Base-by-base conservation (phyloP, 83 land plant species). In the Thuja plicata region DNA sequence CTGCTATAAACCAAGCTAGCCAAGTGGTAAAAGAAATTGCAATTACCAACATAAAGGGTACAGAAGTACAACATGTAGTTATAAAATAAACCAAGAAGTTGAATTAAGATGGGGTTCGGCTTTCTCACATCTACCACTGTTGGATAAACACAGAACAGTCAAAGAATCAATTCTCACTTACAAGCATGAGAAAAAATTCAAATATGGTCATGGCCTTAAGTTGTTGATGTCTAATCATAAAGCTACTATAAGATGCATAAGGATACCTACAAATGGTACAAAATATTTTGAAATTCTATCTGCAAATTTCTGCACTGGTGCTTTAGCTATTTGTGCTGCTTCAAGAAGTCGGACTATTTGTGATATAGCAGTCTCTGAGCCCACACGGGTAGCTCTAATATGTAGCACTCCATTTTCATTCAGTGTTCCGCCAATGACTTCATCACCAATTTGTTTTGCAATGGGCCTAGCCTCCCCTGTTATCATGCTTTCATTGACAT, bases 1-100 rank as follows among this genome's bases (percentile, higher is more conserved):
- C 99, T 21, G 94, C 94, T 48, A 92, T 87, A 87, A 92, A 97
- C 99, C 99, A 97, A 40, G 92, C 93, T 52, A 96, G 87, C 98
- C 98, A 96, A 32, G 98, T 97, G n/a, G 84, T 43, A 37, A 97
- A 45, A 5, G 99, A 88, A 38, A 89, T 89, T 24, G 89, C 45
- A 74, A 96, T 95, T 46, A 97, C 99, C 99, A 40, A 85, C 62
- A 60, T 60, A 91, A 17, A 89, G 54, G 62, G 55, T 19, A 77
- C 48, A 27, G 73, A 87, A 40, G 37, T 43, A 45, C 55, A 87
- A 40, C 86, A 55, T 9, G 32, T 24, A 38, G 71, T 66, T 57
- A 55, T 50, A 13, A 24, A 80, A n/a, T 81, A 43, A 46, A 89
- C 27, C 30, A 66, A 3, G 27, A 48, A 66, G 32, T 57, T 52